A percentile compares a stretch with the other conserved stretches of the same genome.
phyloP scores from a whole-genome alignment of 2,329 filamentous ascomycete species.

The Fusarium sp. region DNA sequence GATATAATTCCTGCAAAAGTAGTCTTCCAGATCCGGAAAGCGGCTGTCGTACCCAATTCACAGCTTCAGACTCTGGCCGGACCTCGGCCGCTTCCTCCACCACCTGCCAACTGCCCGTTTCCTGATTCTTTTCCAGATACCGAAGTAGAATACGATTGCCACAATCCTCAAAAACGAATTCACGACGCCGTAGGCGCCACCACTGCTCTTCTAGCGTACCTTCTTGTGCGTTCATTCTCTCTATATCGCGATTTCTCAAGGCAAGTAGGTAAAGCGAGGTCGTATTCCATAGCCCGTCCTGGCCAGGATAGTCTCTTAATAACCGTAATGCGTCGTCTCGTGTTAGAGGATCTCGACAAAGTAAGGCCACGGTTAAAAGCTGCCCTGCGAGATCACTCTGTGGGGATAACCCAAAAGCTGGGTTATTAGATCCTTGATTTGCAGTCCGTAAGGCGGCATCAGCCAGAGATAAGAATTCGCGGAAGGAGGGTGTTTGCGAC shows the following conservation, averaged over 20 bases:
- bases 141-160: constrained; percentile 51
- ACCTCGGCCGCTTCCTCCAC: constrained; percentile 23
- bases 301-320: constrained; percentile 50
- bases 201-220: constrained; percentile 49
- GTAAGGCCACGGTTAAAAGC: too few species aligned
- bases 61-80: not conserved
- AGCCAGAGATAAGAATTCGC: too few species aligned
- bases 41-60: not conserved
- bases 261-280: constrained; percentile 47
- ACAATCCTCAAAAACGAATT: constrained; percentile 53
- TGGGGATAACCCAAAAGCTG: too few species aligned
- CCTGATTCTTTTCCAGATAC: constrained; percentile 44
- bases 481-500: too few species aligned
- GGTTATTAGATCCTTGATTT: too few species aligned
- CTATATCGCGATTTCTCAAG: constrained; percentile 44
- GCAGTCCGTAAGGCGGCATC: too few species aligned
- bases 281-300: constrained; percentile 51
- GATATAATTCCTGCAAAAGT: too few species aligned
- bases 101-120: constrained; percentile 14
- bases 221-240: constrained; percentile 46
- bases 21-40: too few species aligned
- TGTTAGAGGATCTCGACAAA: constrained; percentile 49
- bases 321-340: constrained; percentile 51
- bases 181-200: constrained; percentile 51
- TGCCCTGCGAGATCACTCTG: too few species aligned